Conservation (phyloP, 2,329 filamentous ascomycete species). For the Chrysoporthe cubensis region DNA sequence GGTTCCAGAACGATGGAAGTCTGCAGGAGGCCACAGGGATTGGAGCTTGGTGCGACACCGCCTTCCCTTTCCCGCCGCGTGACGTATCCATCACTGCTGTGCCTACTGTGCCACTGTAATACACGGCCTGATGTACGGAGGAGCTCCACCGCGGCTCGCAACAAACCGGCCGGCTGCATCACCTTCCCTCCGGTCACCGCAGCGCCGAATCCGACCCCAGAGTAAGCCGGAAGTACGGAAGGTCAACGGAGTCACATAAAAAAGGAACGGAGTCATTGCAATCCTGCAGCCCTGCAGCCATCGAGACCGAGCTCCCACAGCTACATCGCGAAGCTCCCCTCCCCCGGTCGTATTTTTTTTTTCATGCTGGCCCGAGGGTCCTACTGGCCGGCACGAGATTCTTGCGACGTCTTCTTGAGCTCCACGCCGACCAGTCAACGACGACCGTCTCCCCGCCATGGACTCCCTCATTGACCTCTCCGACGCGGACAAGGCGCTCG, state of each 20-base stretch:
- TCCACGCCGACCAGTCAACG: background rate
- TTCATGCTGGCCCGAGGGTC: background rate
- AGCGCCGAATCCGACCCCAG: constrained; percentile 2
- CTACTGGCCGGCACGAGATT: background rate
- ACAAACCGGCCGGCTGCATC: background rate
- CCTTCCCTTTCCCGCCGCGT: background rate
- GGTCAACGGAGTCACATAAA: background rate
- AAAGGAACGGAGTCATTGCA: background rate
- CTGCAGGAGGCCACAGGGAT: constrained; percentile 5
- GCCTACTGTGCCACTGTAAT: background rate
- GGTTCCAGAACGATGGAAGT: constrained; percentile 15
- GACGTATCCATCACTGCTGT: background rate
- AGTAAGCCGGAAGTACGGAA: constrained; percentile 2
- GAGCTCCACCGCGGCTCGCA: background rate
- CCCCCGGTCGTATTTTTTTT: background rate
- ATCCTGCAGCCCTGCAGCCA: background rate
- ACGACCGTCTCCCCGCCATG: constrained; percentile 58
- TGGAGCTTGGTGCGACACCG: background rate
- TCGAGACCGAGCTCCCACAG: background rate
- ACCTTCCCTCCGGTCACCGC: background rate
- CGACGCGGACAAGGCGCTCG: constrained; percentile 82
- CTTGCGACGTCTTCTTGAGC: background rate
- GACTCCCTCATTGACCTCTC: constrained; percentile 88
- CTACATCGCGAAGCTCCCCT: background rate
- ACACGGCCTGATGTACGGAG: background rate